Evolutionary conservation across 441 rosid species (phyloP), one percentile per base, ranked within the genome.

Genomic region (Jatropha multifida): DNA sequence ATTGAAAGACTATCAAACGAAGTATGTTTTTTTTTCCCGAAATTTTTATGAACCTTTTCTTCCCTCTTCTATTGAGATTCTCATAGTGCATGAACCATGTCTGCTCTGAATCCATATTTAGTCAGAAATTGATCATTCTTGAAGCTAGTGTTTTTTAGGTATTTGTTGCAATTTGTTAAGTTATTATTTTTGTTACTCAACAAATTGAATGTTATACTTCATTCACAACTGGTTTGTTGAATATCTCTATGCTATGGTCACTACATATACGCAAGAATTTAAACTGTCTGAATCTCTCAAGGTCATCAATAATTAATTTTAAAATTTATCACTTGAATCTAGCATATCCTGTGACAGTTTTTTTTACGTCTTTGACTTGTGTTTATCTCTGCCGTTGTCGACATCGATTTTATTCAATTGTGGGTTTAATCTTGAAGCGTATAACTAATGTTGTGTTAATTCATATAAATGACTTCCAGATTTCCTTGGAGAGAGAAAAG

Each of bases 401-500:
- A 23, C 23, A 23, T 23, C 23, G 4, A 32, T 4, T 23, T 13
- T 3, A 59, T 23, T 59, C 14, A 26, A 59, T 10, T 23, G 37
- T 59, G 63, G 23, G 27, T 52, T 48, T 4, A 23, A 23, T 23
- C 23, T 23, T 23, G 23, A 60, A 52, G 61, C 46, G 48, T 71
- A 26, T 38, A 32, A 20, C 68, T 63, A 40, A 62, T 55, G 13
- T 4, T 14, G 26, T 60, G 14, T 14, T 66, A 40, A 15, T 60
- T 68, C n/a, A 17, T 65, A 65, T 23, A 12, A 49, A 74, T 80
- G 63, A 70, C 66, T 69, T 40, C 69, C 87, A 96, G 99, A 92
- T 94, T 65, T 72, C 82, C 59, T 80, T 74, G 59, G 98, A 94
- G 86, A 86, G 87, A 79, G 88, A 86, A 6, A 87, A 77, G 77